Conservation (phyloP, 768 basidiomycete genomes). For the Pleurotus tuoliensis region DNA sequence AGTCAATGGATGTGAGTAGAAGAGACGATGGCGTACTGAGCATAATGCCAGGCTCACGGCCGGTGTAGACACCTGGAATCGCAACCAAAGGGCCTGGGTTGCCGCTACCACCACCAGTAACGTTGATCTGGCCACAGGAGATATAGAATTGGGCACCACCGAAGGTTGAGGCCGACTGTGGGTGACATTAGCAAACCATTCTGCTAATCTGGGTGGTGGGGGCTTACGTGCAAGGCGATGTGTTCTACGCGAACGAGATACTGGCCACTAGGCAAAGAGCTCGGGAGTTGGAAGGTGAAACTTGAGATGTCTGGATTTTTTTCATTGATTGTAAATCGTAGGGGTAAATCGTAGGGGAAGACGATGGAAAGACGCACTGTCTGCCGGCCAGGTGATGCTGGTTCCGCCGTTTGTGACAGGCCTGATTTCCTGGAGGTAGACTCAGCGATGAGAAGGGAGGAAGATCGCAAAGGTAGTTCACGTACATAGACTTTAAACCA, state of each 20-base stretch:
- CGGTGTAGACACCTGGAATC: constrained; percentile 35
- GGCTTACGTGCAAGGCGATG: constrained; percentile 34
- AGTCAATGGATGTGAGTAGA: neutral
- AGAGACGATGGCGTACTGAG: neutral
- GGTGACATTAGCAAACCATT: neutral
- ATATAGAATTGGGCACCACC: constrained; percentile 38
- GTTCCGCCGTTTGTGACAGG: constrained; percentile 43
- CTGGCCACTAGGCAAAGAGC: constrained; percentile 33
- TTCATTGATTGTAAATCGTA: neutral
- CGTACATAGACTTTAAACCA: constrained; percentile 38
- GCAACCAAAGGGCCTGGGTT: constrained; percentile 30
- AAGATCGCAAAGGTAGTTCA: neutral
- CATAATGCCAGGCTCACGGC: constrained; percentile 14
- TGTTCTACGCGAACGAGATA: constrained; percentile 39
- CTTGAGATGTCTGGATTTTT: constrained; percentile 17
- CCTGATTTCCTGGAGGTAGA: constrained; percentile 31
- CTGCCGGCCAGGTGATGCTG: constrained; percentile 42
- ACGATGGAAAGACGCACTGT: constrained; percentile 23
- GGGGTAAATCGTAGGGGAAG: neutral
- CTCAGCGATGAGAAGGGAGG: constrained; percentile 17
- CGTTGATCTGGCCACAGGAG: constrained; percentile 36
- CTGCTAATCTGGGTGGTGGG: neutral
- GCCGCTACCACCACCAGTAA: constrained; percentile 36
- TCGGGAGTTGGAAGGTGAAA: constrained; percentile 35
- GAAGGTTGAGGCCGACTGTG: constrained; percentile 25